Conservation (phyloP, 2,329 filamentous ascomycete genomes). For the Xylaria sp. region DNA sequence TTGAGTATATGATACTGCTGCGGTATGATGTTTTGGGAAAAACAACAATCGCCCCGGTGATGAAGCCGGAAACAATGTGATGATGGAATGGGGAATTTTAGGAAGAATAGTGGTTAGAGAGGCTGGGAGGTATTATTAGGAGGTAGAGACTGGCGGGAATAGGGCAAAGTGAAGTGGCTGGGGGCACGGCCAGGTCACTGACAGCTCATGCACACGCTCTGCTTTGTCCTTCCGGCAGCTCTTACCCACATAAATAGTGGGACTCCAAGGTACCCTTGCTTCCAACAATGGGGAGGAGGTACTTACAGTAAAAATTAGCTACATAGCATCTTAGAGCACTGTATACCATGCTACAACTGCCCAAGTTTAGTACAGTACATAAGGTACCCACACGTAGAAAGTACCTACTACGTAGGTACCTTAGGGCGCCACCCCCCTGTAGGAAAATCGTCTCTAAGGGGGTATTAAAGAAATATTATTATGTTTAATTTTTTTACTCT, state of each 20-base stretch:
- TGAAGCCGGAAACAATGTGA: slow-evolving; percentile 28
- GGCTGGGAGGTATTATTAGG: slow-evolving; percentile 30
- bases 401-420: no score
- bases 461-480: no score
- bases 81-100: slow-evolving; percentile 36
- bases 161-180: slow-evolving; percentile 42
- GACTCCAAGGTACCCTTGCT: not conserved
- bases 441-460: no score
- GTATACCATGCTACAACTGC: not conserved
- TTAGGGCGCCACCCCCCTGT: no score
- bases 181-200: slow-evolving; percentile 40
- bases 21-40: slow-evolving; percentile 29
- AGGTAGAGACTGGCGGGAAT: slow-evolving; percentile 29
- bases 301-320: not conserved
- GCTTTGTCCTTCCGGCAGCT: slow-evolving; percentile 5
- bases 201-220: slow-evolving; percentile 33
- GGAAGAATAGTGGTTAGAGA: slow-evolving; percentile 33
- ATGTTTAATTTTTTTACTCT: no score
- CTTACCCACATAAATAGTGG: slow-evolving; percentile 5
- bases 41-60: slow-evolving; percentile 33
- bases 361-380: no score
- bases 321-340: not conserved
- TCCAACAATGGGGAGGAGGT: not conserved
- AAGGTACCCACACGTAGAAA: no score
- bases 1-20: slow-evolving; percentile 12